Percentiles rank a stretch among this genome's conserved stretches.
Evolutionary conservation across 208 protist genomes (phyloP).

Genomic region (Wallacemonas collosoma): DNA sequence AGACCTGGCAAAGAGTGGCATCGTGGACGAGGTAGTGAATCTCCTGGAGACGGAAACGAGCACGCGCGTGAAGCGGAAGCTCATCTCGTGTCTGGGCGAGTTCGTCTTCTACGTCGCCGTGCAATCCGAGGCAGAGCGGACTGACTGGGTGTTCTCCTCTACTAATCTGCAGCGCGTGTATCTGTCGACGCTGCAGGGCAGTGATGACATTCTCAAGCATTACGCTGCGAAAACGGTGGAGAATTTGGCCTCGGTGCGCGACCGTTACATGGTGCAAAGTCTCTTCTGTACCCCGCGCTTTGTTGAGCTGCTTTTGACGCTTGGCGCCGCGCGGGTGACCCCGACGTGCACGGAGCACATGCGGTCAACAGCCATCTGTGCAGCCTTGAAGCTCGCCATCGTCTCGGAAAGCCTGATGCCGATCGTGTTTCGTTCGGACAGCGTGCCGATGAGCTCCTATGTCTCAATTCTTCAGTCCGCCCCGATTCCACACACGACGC

Average conservation of each 20-base stretch:
- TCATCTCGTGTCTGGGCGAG: constrained; percentile 86
- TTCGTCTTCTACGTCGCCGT: constrained; percentile 90
- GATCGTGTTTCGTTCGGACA: constrained; percentile 46
- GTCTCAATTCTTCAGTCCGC: constrained; percentile 41
- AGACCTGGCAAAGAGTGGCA: constrained; percentile 63
- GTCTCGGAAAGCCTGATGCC: constrained; percentile 66
- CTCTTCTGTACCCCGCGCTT: constrained; percentile 59
- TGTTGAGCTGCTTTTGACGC: constrained; percentile 60
- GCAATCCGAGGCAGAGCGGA: constrained; percentile 64
- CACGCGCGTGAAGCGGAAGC: constrained; percentile 62
- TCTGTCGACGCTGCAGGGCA: constrained; percentile 45
- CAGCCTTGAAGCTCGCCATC: constrained; percentile 74
- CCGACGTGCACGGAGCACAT: constrained; percentile 77
- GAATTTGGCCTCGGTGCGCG: constrained; percentile 78
- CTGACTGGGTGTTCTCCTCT: constrained; percentile 58
- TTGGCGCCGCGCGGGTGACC: constrained; percentile 53
- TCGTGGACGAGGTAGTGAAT: constrained; percentile 60
- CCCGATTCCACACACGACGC: constrained; percentile 52
- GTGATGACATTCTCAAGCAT: constrained; percentile 86
- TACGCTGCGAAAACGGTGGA: constrained; percentile 91
- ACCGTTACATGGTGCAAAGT: constrained; percentile 46
- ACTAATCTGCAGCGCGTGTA: constrained; percentile 46
- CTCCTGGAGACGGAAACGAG: constrained; percentile 63
- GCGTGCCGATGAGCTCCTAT: constrained; percentile 55
- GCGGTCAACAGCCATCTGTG: constrained; percentile 78